Base-by-base conservation (phyloP, 164 flowering plant species). In the Magnolia sinica region DNA sequence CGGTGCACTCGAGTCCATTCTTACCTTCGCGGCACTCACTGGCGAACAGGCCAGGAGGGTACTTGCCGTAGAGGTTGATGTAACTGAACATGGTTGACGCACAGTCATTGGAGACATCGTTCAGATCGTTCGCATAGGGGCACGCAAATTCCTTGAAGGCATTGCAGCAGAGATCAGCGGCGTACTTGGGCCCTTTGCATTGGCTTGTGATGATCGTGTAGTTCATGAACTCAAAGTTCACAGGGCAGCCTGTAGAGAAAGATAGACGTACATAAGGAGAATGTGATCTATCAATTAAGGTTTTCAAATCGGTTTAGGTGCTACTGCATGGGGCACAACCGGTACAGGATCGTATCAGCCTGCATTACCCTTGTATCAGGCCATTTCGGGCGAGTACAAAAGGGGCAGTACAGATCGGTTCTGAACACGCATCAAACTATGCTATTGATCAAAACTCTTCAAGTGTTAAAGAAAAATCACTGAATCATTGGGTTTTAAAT, bases 201-300 rank as follows among this genome's bases (percentile, higher is more conserved):
- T 84, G 81, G 84, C 89, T 87, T 52, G 91, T 88, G 67, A 88
- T 79, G 80, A 87, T 78, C 24, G 91, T 85, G 83, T 88, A 88
- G 83, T 88, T 88, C 81, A 70, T n/a, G 77, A 68, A 79, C 84
- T 88, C 88, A 59, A 88, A 80, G 75, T 84, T 77, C 67, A 84
- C 76, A 0, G 84, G 74, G 80, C 91, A 88, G 64, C 58, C 91
- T 88, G 84, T 74, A 74, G 16, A 49, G 14, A 64, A 16, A 16
- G 5, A 51, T 27, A 73, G 68, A 19, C 29, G 16, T 19, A 7
- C 23, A 65, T 27, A 31, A 23, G 9, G 29, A 65, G 29, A 20
- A 11, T 10, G 31, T 0, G 8, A 19, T 20, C 4, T 65, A 65
- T 23, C 1, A 1, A 23, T 65, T 65, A 8, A 5, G 11, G 7